Evolutionary conservation across 2,329 filamentous ascomycete species (phyloP).

Genomic region (Ascochyta lentis): DNA sequence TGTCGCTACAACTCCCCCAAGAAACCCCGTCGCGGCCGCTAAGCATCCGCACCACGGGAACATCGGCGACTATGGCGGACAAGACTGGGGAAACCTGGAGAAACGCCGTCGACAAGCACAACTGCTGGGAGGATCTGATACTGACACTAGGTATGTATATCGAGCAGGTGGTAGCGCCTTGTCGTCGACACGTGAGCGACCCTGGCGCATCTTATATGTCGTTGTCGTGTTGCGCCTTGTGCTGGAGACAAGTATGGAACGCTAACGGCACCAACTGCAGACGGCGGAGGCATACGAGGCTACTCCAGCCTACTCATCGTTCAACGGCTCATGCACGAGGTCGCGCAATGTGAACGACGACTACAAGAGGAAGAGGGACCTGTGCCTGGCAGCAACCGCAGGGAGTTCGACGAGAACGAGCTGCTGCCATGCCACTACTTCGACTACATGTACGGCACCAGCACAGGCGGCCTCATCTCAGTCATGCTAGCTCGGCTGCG

Average conservation of each 20-base stretch:
- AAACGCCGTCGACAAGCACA: conserved; percentile 46
- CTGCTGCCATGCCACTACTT: conserved; percentile 60
- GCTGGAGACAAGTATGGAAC: not conserved
- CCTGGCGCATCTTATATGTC: not conserved
- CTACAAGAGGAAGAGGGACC: conserved; percentile 54
- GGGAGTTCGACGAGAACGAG: conserved; percentile 50
- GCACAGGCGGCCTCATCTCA: conserved; percentile 59
- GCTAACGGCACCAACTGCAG: conserved; percentile 33
- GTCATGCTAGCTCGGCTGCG: conserved; percentile 58
- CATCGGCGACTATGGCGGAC: conserved; percentile 45
- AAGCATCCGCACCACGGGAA: conserved; percentile 45
- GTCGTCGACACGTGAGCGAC: not conserved
- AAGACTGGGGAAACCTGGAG: conserved; percentile 55
- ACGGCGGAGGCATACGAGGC: conserved; percentile 60
- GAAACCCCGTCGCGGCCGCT: conserved; percentile 39
- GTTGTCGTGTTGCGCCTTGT: not conserved
- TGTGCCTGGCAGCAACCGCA: conserved; percentile 32
- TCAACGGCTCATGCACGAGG: conserved; percentile 57
- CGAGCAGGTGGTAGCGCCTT: not conserved
- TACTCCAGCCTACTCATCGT: conserved; percentile 59
- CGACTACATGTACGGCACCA: conserved; percentile 61
- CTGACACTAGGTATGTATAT: conserved; percentile 51
- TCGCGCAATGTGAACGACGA: conserved; percentile 53
- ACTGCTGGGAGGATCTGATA: conserved; percentile 58
- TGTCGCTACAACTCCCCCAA: conserved; percentile 38